Evolutionary conservation across 768 basidiomycete genomes (phyloP).

Genomic region (Boletus insuetus): DNA sequence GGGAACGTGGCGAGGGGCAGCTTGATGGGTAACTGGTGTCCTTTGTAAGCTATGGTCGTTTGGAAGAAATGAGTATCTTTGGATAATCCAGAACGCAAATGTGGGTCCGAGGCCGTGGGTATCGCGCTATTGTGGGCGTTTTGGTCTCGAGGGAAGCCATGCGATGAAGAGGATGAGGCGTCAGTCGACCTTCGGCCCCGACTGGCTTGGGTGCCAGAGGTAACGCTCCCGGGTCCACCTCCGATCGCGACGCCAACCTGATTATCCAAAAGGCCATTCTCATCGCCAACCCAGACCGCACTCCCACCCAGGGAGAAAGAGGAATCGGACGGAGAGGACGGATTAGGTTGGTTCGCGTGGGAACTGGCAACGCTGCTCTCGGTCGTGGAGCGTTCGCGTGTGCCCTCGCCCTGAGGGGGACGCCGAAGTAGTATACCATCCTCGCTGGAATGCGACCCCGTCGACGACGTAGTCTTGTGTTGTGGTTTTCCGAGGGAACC

Average conservation of each 20-base stretch:
- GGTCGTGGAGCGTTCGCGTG: conserved; percentile 38
- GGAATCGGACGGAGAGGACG: conserved; percentile 63
- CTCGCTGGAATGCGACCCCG: conserved; percentile 67
- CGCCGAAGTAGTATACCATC: conserved; percentile 55
- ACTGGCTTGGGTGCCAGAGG: conserved; percentile 44
- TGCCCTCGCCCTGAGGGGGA: conserved; percentile 27
- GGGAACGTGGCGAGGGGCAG: conserved; percentile 87
- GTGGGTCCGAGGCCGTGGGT: conserved; percentile 45
- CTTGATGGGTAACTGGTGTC: conserved; percentile 83
- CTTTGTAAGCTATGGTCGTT: conserved; percentile 79
- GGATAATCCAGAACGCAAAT: conserved; percentile 45
- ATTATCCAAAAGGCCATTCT: conserved; percentile 51
- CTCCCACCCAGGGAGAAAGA: conserved; percentile 79
- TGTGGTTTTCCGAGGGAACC: conserved; percentile 34
- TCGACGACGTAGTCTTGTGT: conserved; percentile 48
- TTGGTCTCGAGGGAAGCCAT: conserved; percentile 44
- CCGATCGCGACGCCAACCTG: conserved; percentile 39
- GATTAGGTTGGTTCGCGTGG: conserved; percentile 30
- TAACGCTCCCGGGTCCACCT: conserved; percentile 44
- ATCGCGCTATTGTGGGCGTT: conserved; percentile 35
- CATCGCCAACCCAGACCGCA: conserved; percentile 83
- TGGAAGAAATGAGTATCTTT: conserved; percentile 97
- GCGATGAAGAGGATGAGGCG: conserved; percentile 70
- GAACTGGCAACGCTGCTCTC: conserved; percentile 38
- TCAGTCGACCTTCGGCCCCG: conserved; percentile 67